Percentiles rank a stretch among this genome's conserved stretches.
Conservation (phyloP, 495 filamentous ascomycete genomes). For the Aspergillus bertholletiae region DNA sequence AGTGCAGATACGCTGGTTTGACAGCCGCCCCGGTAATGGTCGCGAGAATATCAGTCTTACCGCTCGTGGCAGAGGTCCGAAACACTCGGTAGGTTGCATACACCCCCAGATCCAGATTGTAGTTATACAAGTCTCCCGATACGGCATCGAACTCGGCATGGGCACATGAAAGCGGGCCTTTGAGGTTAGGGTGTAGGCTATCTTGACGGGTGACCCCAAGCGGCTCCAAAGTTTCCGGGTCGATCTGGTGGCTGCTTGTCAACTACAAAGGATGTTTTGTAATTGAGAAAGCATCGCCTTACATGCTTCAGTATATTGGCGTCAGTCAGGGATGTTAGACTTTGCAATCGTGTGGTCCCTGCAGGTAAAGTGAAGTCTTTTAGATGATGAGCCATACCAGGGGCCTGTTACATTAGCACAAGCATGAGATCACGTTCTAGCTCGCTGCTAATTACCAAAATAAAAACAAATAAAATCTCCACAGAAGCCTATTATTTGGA, state of each 20-base stretch:
- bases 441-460: no score
- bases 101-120: conserved; percentile 11
- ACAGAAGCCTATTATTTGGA: no score
- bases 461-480: no score
- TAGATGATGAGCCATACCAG: conserved; percentile 1
- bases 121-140: conserved; percentile 13
- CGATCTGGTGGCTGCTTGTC: no score
- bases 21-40: conserved; percentile 7
- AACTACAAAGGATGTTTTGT: no score
- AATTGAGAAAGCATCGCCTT: neutral
- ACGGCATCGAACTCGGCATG: conserved; percentile 9
- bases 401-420: neutral
- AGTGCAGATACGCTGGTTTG: conserved; percentile 11
- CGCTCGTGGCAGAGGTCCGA: conserved; percentile 6
- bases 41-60: conserved; percentile 9
- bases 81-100: conserved; percentile 13
- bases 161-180: conserved; percentile 13
- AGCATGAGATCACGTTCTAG: neutral
- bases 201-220: conserved; percentile 7
- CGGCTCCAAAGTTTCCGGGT: conserved; percentile 13
- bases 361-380: neutral
- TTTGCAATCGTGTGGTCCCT: neutral
- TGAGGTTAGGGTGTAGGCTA: conserved; percentile 8
- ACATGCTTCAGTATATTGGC: conserved; percentile 1
- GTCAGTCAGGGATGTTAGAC: conserved; percentile 8